Conservation (phyloP, 805 yeast genomes). For the Candida succiphila region DNA sequence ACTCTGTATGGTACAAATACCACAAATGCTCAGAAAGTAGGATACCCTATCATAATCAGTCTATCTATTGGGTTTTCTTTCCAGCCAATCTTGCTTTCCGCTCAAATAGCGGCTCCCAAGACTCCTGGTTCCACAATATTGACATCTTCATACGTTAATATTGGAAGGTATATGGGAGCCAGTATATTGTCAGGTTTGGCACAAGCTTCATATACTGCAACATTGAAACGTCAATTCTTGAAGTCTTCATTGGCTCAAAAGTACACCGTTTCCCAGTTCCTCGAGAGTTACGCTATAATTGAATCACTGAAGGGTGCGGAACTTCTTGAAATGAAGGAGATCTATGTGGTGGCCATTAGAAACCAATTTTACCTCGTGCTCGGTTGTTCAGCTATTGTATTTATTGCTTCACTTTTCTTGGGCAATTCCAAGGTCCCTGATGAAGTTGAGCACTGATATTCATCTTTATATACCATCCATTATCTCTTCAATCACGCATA, state of each 20-base stretch:
- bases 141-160: slow-evolving; percentile 34
- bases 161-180: slow-evolving; percentile 35
- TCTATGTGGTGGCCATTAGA: neutral
- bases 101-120: slow-evolving; percentile 43
- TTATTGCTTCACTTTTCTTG: neutral
- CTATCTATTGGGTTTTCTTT: slow-evolving; percentile 32
- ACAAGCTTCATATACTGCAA: slow-evolving; percentile 28
- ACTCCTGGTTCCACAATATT: slow-evolving; percentile 37
- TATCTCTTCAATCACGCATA: no score
- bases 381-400: neutral
- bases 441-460: no score
- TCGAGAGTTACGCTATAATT: no score
- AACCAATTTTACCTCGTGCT: neutral
- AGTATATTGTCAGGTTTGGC: slow-evolving; percentile 33
- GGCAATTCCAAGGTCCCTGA: neutral
- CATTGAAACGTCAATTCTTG: no score
- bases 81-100: slow-evolving; percentile 32
- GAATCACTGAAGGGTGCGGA: no score
- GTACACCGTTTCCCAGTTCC: no score
- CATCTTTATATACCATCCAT: no score
- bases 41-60: slow-evolving; percentile 35
- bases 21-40: slow-evolving; percentile 25
- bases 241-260: no score
- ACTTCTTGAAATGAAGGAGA: neutral
- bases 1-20: slow-evolving; percentile 30